Evolutionary conservation across 352 stramenopile genomes (phyloP).

Genomic region (Globisporangium viniferum): DNA sequence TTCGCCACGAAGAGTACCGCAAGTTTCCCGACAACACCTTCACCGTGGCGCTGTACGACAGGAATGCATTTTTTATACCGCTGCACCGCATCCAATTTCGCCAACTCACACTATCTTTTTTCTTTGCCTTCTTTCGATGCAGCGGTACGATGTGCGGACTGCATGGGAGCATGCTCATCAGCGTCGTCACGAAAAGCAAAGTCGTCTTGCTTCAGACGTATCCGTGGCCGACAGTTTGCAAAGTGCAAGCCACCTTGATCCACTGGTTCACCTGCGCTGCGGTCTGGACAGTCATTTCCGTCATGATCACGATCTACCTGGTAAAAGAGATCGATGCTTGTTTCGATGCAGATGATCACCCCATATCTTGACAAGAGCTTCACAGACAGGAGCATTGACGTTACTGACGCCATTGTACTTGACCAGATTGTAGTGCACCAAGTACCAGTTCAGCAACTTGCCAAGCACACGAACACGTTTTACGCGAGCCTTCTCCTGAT

Average conservation of each 20-base stretch:
- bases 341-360: background rate
- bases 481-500: slow-evolving; percentile 23
- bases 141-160: slow-evolving; percentile 27
- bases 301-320: slow-evolving; percentile 21
- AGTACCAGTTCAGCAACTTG: slow-evolving; percentile 20
- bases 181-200: slow-evolving; percentile 23
- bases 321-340: background rate
- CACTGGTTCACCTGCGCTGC: slow-evolving; percentile 33
- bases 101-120: background rate
- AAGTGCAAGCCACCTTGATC: slow-evolving; percentile 25
- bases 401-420: background rate
- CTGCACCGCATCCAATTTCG: background rate
- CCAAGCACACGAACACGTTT: slow-evolving; percentile 17
- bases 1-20: slow-evolving; percentile 26
- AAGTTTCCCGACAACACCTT: slow-evolving; percentile 37
- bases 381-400: background rate
- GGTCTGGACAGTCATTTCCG: slow-evolving; percentile 29
- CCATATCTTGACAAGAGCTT: background rate
- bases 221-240: slow-evolving; percentile 24
- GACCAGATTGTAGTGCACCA: slow-evolving; percentile 26
- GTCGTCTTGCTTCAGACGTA: slow-evolving; percentile 22
- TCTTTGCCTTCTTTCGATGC: background rate
- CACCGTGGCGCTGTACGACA: slow-evolving; percentile 25
- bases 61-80: background rate
- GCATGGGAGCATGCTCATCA: slow-evolving; percentile 29